phyloP scores from a whole-genome alignment of 176 grass and related monocot genomes.

The Carex littledalei region DNA sequence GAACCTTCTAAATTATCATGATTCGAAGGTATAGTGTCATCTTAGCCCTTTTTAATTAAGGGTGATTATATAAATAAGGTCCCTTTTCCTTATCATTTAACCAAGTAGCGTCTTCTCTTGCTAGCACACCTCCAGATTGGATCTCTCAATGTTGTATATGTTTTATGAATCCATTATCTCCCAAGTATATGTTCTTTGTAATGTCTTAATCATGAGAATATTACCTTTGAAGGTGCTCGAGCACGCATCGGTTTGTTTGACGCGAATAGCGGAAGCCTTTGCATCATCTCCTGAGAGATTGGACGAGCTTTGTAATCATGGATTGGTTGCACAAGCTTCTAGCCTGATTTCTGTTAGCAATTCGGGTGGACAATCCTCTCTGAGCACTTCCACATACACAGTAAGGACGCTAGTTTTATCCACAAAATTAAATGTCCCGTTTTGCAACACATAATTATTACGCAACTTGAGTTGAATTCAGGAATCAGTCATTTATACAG shows the following conservation, averaged over 20 bases:
- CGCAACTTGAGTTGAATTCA: not conserved
- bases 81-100: not conserved
- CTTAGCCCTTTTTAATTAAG: not conserved
- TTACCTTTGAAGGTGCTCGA: slow-evolving; percentile 54
- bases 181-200: not conserved
- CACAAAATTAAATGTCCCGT: not conserved
- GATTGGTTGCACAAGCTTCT: slow-evolving; percentile 77
- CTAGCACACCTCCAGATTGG: not conserved
- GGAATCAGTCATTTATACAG: not conserved
- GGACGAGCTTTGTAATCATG: slow-evolving; percentile 81
- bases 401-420: slow-evolving; percentile 23
- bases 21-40: slow-evolving; percentile 57
- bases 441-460: not conserved
- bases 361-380: slow-evolving; percentile 54
- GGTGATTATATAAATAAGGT: not conserved
- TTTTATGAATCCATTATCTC: slow-evolving; percentile 2
- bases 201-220: not conserved
- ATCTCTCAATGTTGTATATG: not conserved
- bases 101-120: not conserved
- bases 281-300: slow-evolving; percentile 61
- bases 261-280: slow-evolving; percentile 75
- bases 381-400: slow-evolving; percentile 83
- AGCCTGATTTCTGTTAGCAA: slow-evolving; percentile 64
- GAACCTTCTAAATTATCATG: slow-evolving; percentile 86
- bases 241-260: slow-evolving; percentile 82